Base-by-base conservation (phyloP, 345 rosid species). In the Gossypioides kirkii region DNA sequence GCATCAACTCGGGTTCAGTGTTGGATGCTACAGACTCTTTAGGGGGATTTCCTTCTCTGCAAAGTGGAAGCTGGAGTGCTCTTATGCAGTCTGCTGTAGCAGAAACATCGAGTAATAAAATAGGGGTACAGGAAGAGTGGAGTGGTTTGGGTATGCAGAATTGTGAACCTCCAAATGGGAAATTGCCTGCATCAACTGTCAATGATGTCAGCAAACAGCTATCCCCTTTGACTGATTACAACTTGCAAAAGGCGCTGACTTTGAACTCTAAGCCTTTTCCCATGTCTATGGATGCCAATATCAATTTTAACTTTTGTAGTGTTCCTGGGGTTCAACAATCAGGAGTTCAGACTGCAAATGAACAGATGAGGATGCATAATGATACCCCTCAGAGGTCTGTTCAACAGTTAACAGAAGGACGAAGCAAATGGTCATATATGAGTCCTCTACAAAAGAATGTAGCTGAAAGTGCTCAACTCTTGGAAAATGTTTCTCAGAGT, bases 1-100 rank as follows among this genome's bases (percentile, higher is more conserved):
- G 85, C 72, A 36, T 75, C 56, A 83, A 77, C 69, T 64, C 81
- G 77, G 86, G 79, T 70, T 66, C 90, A 53, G 80, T 80, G 54
- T 63, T 85, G 53, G 92, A 82, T 75, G 73, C 69, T 72, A 49
- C 86, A 8, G 96, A 89, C 62, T 26, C 62, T 69, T 70, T 67
- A n/a, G 84, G 90, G 78, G 77, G 87, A 12, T 50, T 69, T 1
- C 59, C 16, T 26, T 50, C 60, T 50, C 20, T 50, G 76, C 97
- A 89, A 73, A 89, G 94, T 84, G 99, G 99, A 78, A 88, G 97
- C 69, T 95, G 98, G 99, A 92, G 99, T 86, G 98, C 99, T 72
- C 99, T 95, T 74, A 95, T 95, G 99, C 98, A 87, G 75, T 95
- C 99, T 80, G 99, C 97, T 77, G 90, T 95, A 18, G 96, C 94